Evolutionary conservation across 2,329 filamentous ascomycete species (phyloP), one percentile per base, ranked within the genome.

Genomic region (Hypoxylon sp.): DNA sequence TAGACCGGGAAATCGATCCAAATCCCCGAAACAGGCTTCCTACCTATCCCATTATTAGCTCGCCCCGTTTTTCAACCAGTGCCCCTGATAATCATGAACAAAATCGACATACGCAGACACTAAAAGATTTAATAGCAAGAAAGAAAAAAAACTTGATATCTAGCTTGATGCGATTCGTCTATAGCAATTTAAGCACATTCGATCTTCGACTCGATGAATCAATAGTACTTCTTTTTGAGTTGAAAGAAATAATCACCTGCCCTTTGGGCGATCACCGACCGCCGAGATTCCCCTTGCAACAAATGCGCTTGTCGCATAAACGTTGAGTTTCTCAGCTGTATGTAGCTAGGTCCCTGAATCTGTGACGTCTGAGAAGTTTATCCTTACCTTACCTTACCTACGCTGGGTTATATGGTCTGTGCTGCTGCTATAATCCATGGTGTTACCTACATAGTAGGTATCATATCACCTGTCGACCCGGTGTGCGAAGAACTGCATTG

Each of bases 281-380:
- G 12, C 12, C 11, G 25, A 15, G 25, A 17, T n/a, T n/a, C 19
- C n/a, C 20, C 15, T 26, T 32, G 9, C 6, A 29, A 19, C 29
- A n/a, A n/a, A n/a, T n/a, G n/a, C n/a, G n/a, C 19, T 42, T 17
- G 19, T 46, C 26, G 36, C 43, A 52, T 52, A 31, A 46, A 43
- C 6, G 11, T 27, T 23, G 13, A 16, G 15, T n/a, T 31, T 36
- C 31, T 17, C 26, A 32, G 16, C 19, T 50, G 12, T n/a, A n/a
- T n/a, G n/a, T n/a, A n/a, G n/a, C 34, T 21, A 19, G 16, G 7
- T 27, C 21, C 27, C 29, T 31, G 32, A 35, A 54, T 32, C 40
- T 54, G 38, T 49, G 41, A 54, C 40, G 44, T 54, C 44, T 43
- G 21, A 51, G 37, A 48, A 49, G 44, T 36, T 49, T 6, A 45